Evolutionary conservation across 495 filamentous ascomycete genomes (phyloP), one percentile per base, ranked within the genome.

Genomic region (Penicillium simplicissimum): DNA sequence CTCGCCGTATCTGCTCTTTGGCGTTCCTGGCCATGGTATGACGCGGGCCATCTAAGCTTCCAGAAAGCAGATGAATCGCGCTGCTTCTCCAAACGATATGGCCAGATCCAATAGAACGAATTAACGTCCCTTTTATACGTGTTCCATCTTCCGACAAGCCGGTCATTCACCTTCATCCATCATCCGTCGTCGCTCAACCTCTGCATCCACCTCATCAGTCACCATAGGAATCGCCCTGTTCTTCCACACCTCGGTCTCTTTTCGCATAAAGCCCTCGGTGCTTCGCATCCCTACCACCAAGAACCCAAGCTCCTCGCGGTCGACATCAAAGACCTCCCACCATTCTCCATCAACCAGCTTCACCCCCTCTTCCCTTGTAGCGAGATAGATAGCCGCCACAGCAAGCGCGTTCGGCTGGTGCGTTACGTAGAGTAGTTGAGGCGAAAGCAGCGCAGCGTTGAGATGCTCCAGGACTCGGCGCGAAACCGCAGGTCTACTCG

Each of bases 281-380:
- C 94, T 96, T 52, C 84, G 76, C 85, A 98, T 86, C 0, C 80
- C 93, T 28, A 96, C 91, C 13, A 96, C 94, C 64, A 98, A 68
- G 67, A 98, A 98, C 4, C 95, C 95, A 51, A 98, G 78, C 71
- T 96, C 93, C 81, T 98, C 95, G 21, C 96, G 81, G 52, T 97
- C 94, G n/a, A 93, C 90, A 77, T 98, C 95, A 74, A 98, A 98
- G 0, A 97, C 90, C 75, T 96, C 93, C 95, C 95, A 98, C 95
- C 95, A 98, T 53, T 91, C 88, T 25, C 78, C 81, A 52, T 87
- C 87, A 3, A 94, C 90, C 73, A 98, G 80, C 71, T 90, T 91
- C 33, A 89, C 83, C 0, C 81, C 87, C 3, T 86, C 71, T 58
- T 98, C 93, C 25, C 90, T 84, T n/a, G 92, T 88, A 9, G 93